Evolutionary conservation across 1,139 yeast species (phyloP).

Genomic region (Yamadazyma triangularis): DNA sequence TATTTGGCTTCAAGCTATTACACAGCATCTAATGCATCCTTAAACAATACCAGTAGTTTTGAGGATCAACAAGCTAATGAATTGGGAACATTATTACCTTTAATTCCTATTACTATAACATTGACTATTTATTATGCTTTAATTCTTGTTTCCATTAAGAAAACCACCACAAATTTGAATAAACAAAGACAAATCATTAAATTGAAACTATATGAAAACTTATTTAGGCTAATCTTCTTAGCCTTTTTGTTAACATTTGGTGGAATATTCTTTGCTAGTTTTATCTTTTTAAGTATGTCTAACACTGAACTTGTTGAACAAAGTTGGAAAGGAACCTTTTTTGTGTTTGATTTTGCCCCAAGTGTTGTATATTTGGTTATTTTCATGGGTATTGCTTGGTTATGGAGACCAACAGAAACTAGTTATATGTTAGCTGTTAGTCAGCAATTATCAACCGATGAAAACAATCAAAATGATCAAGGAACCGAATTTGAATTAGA

Average conservation of each 20-base stretch:
- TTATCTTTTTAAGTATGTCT: conserved; percentile 70
- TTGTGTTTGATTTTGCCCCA: conserved; percentile 92
- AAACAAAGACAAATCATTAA: conserved; percentile 92
- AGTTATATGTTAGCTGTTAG: conserved; percentile 94
- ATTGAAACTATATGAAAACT: conserved; percentile 74
- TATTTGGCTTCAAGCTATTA: conserved; percentile 68
- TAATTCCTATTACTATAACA: conserved; percentile 68
- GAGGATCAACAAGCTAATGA: conserved; percentile 17
- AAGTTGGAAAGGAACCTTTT: conserved; percentile 91
- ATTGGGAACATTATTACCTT: conserved; percentile 34
- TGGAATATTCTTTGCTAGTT: conserved; percentile 68
- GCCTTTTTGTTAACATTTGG: conserved; percentile 49
- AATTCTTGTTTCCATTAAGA: conserved; percentile 67
- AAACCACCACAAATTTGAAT: conserved; percentile 67
- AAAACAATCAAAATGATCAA: conserved; percentile 43
- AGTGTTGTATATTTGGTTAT: conserved; percentile 81
- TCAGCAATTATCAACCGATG: conserved; percentile 82
- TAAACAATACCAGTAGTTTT: conserved; percentile 16
- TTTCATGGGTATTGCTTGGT: conserved; percentile 78
- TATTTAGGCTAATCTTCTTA: conserved; percentile 69
- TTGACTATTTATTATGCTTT: conserved; percentile 71
- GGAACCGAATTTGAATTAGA: conserved; percentile 69
- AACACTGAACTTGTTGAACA: conserved; percentile 74
- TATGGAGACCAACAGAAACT: conserved; percentile 98
- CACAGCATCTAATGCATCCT: conserved; percentile 17